Evolutionary conservation across 352 stramenopile genomes (phyloP).

Genomic region (Phytophthora sp.): DNA sequence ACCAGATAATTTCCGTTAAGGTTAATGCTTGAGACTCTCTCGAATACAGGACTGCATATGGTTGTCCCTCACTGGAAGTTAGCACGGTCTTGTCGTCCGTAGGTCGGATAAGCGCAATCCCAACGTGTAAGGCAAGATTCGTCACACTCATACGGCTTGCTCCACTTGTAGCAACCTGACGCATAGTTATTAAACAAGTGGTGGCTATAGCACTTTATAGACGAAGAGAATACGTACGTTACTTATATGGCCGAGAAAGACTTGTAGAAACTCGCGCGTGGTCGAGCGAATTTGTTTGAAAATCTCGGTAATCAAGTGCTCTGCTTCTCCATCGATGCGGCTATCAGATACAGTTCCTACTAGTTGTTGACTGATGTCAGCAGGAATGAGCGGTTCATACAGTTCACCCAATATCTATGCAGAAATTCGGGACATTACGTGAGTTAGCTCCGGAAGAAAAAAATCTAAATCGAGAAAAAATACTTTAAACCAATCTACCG

Average conservation of each 20-base stretch:
- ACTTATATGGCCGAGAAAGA: slow-evolving; percentile 57
- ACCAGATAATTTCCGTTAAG: neutral
- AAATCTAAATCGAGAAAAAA: neutral
- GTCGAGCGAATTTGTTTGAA: slow-evolving; percentile 46
- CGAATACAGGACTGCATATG: neutral
- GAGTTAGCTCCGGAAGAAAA: too few species aligned
- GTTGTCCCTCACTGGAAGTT: slow-evolving; percentile 41
- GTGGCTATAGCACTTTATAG: neutral
- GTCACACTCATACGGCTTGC: slow-evolving; percentile 51
- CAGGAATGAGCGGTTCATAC: slow-evolving; percentile 54
- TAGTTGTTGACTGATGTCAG: slow-evolving; percentile 41
- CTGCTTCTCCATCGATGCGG: slow-evolving; percentile 9
- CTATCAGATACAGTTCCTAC: slow-evolving; percentile 33
- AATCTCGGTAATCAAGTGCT: slow-evolving; percentile 22
- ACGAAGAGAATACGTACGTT: slow-evolving; percentile 34
- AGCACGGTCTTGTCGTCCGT: slow-evolving; percentile 33
- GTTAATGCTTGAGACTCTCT: neutral
- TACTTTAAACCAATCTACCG: neutral
- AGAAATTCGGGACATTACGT: too few species aligned
- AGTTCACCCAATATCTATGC: slow-evolving; percentile 43
- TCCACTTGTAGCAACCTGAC: slow-evolving; percentile 47
- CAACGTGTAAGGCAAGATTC: slow-evolving; percentile 47
- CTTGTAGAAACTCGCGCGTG: slow-evolving; percentile 53
- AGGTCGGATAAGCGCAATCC: slow-evolving; percentile 50
- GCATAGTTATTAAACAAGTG: neutral